A percentile compares a stretch with the other conserved stretches of the same genome.
phyloP scores from a whole-genome alignment of 306 rosid species.

The Canavalia gladiata region DNA sequence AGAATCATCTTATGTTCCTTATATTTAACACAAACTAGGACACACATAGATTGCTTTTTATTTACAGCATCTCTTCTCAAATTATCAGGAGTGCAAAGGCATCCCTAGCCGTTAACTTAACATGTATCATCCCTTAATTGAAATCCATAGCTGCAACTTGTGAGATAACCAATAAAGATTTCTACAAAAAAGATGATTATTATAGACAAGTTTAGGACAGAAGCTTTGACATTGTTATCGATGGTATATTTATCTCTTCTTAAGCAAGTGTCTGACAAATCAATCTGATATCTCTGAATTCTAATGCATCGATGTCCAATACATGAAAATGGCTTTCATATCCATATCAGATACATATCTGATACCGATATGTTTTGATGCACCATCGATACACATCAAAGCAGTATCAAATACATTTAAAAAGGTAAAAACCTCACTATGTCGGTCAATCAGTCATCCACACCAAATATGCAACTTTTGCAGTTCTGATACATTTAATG shows the following conservation, averaged over 20 bases:
- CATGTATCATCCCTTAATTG: conserved; percentile 16
- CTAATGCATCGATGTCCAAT: too few relatives aligned
- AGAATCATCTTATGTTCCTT: conserved; percentile 31
- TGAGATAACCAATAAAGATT: not conserved
- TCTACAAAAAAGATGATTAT: not conserved
- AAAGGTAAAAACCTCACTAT: too few relatives aligned
- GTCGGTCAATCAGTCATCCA: too few relatives aligned
- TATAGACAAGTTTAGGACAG: conserved; percentile 1
- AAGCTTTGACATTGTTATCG: conserved; percentile 30
- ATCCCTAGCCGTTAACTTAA: conserved; percentile 28
- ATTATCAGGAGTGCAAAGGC: conserved; percentile 15
- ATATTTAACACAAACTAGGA: conserved; percentile 9
- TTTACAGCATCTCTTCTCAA: not conserved
- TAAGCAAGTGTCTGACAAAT: conserved; percentile 17
- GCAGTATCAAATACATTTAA: too few relatives aligned
- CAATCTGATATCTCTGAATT: not conserved
- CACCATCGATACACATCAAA: too few relatives aligned
- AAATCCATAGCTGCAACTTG: not conserved
- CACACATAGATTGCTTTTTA: conserved; percentile 23
- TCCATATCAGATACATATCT: too few relatives aligned
- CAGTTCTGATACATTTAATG: too few relatives aligned
- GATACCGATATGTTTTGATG: too few relatives aligned
- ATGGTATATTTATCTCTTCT: conserved; percentile 22
- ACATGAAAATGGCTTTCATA: too few relatives aligned
- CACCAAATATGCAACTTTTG: too few relatives aligned